Evolutionary conservation across 495 filamentous ascomycete genomes (phyloP).

Genomic region (Podospora anserina): DNA sequence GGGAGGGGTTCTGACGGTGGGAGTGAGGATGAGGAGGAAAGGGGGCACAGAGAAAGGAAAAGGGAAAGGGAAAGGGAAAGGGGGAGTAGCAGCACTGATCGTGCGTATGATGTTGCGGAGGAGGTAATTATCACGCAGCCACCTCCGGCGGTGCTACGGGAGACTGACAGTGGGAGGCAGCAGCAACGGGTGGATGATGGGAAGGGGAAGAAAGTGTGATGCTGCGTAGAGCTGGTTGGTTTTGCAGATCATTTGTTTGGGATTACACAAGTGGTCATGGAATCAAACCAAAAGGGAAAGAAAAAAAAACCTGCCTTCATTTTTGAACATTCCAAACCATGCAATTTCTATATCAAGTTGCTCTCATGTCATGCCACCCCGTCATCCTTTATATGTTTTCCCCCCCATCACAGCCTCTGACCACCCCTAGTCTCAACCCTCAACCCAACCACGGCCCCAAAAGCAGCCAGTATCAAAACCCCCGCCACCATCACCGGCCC

Average conservation of each 20-base stretch:
- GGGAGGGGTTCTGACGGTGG: background rate
- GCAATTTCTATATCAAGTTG: too few species aligned
- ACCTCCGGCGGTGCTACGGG: background rate
- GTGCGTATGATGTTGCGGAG: background rate
- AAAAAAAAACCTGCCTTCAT: too few species aligned
- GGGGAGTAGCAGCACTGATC: background rate
- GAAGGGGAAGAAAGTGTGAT: too few species aligned
- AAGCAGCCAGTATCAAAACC: constrained; percentile 64
- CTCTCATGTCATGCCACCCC: too few species aligned
- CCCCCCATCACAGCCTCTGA: constrained; percentile 54
- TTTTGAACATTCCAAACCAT: too few species aligned
- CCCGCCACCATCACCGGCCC: constrained; percentile 71
- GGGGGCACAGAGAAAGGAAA: background rate
- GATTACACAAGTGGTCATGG: too few species aligned
- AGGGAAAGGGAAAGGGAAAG: background rate
- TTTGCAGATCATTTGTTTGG: too few species aligned
- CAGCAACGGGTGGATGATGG: background rate
- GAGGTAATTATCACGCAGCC: background rate
- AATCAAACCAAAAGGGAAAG: too few species aligned
- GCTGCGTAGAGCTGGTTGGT: too few species aligned
- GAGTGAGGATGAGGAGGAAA: background rate
- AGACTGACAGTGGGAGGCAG: background rate
- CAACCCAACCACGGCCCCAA: constrained; percentile 47
- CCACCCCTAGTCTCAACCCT: constrained; percentile 71
- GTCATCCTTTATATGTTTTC: too few species aligned